Conservation (phyloP, 1,284 basidiomycete genomes). For the Hymenochaete sp. region DNA sequence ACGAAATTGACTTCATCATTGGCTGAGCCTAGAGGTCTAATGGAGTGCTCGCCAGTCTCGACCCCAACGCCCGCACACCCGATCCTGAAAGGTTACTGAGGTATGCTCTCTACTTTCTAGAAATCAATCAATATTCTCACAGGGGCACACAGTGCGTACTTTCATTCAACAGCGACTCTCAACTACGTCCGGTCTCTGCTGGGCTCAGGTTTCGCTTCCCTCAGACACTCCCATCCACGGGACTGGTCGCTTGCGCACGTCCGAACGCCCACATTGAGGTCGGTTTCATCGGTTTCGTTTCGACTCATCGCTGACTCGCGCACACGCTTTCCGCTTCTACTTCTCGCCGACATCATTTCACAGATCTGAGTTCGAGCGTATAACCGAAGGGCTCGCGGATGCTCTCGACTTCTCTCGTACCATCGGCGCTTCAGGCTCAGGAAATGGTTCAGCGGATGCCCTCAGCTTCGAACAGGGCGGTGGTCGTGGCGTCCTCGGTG, state of each 20-base stretch:
- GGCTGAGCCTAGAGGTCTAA: background rate
- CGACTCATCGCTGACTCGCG: no score
- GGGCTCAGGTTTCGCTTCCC: slow-evolving; percentile 83
- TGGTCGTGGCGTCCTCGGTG: slow-evolving; percentile 68
- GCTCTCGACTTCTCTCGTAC: slow-evolving; percentile 91
- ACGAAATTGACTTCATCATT: slow-evolving; percentile 25
- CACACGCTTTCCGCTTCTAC: no score
- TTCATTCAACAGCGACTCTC: slow-evolving; percentile 88
- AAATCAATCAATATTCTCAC: background rate
- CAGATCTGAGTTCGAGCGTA: slow-evolving; percentile 76
- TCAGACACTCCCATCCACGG: slow-evolving; percentile 69
- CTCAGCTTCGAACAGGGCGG: slow-evolving; percentile 59
- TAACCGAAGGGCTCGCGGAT: slow-evolving; percentile 80
- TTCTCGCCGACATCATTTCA: slow-evolving; percentile 1
- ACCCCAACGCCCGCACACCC: slow-evolving; percentile 71
- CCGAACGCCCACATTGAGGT: slow-evolving; percentile 70
- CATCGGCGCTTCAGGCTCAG: slow-evolving; percentile 58
- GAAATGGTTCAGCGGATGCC: slow-evolving; percentile 38
- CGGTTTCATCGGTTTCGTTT: slow-evolving; percentile 20
- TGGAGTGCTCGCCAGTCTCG: slow-evolving; percentile 36
- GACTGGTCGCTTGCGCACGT: slow-evolving; percentile 93
- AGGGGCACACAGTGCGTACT: slow-evolving; percentile 69
- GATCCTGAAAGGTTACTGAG: slow-evolving; percentile 82
- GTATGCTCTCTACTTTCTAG: slow-evolving; percentile 28
- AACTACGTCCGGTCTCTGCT: slow-evolving; percentile 89